phyloP scores from a whole-genome alignment of 139 green algal genomes.

The Eudorina sp. region DNA sequence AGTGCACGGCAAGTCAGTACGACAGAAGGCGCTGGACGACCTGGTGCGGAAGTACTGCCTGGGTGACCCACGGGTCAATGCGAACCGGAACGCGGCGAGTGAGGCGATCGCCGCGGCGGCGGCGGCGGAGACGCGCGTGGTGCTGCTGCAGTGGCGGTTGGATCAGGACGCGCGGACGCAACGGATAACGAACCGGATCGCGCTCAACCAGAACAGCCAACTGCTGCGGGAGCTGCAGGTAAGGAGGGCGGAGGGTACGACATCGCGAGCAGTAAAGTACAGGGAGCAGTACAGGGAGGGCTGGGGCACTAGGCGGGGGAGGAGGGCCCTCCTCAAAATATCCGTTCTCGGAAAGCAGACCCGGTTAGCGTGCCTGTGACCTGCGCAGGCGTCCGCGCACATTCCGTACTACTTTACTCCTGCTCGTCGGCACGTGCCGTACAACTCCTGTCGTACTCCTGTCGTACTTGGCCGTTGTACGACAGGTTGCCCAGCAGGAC shows the following conservation, averaged over 20 bases:
- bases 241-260: background rate
- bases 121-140: conserved; percentile 48
- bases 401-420: too few relatives aligned
- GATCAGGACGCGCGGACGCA: conserved; percentile 23
- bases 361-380: too few relatives aligned
- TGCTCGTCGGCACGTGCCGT: too few relatives aligned
- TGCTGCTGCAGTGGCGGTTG: conserved; percentile 45
- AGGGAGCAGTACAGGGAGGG: too few relatives aligned
- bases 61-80: background rate
- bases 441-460: too few relatives aligned
- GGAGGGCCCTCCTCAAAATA: too few relatives aligned
- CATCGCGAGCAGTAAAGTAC: too few relatives aligned
- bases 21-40: conserved; percentile 41
- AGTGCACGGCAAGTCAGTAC: background rate
- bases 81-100: background rate
- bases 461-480: too few relatives aligned
- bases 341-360: too few relatives aligned
- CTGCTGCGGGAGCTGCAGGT: conserved; percentile 61
- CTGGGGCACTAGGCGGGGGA: too few relatives aligned
- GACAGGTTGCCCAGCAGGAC: conserved; percentile 31
- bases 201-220: conserved; percentile 49
- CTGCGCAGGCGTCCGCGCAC: too few relatives aligned
- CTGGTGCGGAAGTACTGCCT: conserved; percentile 46
- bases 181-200: background rate
- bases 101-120: background rate